These are phyloP conservation scores for Sarocladium strictum DNA, from an alignment of 2,329 filamentous ascomycete species.

Conservation along the genomic window DNA sequence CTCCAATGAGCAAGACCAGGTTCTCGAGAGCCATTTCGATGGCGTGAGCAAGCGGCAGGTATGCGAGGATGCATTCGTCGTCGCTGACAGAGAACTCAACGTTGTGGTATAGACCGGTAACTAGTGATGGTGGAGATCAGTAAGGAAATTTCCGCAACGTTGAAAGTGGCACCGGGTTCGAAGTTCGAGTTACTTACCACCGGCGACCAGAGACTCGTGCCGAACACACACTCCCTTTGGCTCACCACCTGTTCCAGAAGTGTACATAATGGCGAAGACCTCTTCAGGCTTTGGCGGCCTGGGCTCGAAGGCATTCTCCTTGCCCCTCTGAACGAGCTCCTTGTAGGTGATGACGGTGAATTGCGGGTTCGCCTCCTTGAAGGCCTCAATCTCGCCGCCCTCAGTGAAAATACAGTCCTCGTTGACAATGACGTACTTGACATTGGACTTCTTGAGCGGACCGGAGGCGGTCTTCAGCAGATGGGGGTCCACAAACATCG, in stretches of 20 bases:
- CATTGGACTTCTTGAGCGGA: constrained; percentile 49
- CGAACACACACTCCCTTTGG: constrained; percentile 85
- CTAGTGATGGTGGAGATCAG: constrained; percentile 23
- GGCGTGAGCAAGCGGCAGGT: constrained; percentile 91
- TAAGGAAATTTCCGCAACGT: constrained; percentile 7
- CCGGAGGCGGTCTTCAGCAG: constrained; percentile 57
- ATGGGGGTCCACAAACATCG: constrained; percentile 83
- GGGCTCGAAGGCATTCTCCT: constrained; percentile 65
- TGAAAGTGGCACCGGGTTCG: constrained; percentile 13
- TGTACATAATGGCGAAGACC: constrained; percentile 79
- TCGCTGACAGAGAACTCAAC: constrained; percentile 74
- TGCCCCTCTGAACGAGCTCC: constrained; percentile 49
- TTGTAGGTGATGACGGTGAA: constrained; percentile 48
- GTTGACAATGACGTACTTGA: constrained; percentile 60
- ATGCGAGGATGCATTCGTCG: constrained; percentile 76
- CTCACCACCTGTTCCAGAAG: constrained; percentile 81
- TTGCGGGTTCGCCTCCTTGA: constrained; percentile 50
- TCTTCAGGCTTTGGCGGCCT: constrained; percentile 69
- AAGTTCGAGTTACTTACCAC: constrained; percentile 38
- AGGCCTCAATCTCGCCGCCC: constrained; percentile 44
- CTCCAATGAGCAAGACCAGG: constrained; percentile 80
- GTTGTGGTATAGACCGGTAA: constrained; percentile 74
- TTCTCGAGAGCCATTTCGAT: constrained; percentile 97
- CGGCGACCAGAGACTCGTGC: constrained; percentile 74
- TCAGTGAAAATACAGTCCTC: constrained; percentile 47